Evolutionary conservation across 768 basidiomycete species (phyloP), one percentile per base, ranked within the genome.

Genomic region (Bullera alba): DNA sequence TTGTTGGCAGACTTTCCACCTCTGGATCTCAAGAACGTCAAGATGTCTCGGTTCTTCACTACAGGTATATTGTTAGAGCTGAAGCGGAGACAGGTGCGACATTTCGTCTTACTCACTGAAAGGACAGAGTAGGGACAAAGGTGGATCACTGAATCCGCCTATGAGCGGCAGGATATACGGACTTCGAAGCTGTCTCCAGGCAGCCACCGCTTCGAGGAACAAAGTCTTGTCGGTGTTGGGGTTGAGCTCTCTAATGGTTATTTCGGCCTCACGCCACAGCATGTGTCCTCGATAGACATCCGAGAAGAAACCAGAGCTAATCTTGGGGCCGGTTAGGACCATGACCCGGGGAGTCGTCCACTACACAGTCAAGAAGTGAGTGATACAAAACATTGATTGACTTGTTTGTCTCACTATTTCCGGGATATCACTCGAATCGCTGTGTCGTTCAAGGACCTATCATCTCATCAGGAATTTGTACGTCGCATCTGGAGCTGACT

Each of bases 111-210:
- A 42, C 61, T 57, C 28, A 64, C 62, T 77, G 67, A 84, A 87
- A 30, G 84, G 83, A 60, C 81, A 83, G 42, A 91, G 86, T 45
- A 85, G 79, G 73, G 85, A 86, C 81, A 81, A 87, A 12, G 85
- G 86, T 12, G 81, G 80, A 35, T 83, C 77, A 58, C 82, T 84
- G 23, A 83, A 86, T 10, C 87, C 88, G 0, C 87, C 88, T 54
- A 80, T 82, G 22, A 91, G 76, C 56, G 80, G 78, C 37, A 89
- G 74, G 3, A 91, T 82, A 58, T 86, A 81, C 12, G 79, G 77
- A 61, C 88, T 87, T 30, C 63, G 73, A 8, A 91, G 76, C 2
- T 71, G 73, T 55, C 82, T 80, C 88, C 88, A 90, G 4, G 85
- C 80, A 42, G 77, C 77, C 21, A 83, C 78, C 66, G 87, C 83